These are phyloP conservation scores for Backusella westeae DNA, from an alignment of 192 early-diverging fungal species.

Conservation along the genomic window DNA sequence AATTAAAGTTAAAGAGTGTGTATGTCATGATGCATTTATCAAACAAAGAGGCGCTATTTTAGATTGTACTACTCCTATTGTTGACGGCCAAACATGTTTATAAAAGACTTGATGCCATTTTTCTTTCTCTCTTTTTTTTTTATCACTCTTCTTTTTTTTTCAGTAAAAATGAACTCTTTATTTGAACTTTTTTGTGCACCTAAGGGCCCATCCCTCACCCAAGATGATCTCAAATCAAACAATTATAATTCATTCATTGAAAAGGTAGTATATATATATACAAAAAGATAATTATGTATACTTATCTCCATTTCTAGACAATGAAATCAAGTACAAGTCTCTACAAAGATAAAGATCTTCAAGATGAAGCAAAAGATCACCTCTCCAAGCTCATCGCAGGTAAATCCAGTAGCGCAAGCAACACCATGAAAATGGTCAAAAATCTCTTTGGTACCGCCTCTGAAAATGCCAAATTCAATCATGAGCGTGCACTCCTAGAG, in stretches of 20 bases:
- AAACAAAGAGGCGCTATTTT: background rate
- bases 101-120: background rate
- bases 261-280: background rate
- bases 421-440: conserved; percentile 19
- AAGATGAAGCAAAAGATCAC: background rate
- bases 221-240: background rate
- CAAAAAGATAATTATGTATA: background rate
- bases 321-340: conserved; percentile 4
- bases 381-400: background rate
- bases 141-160: background rate
- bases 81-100: background rate
- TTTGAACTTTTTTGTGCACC: conserved; percentile 7
- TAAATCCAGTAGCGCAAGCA: conserved; percentile 26
- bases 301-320: background rate
- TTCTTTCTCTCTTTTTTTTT: background rate
- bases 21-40: background rate
- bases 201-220: background rate
- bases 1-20: background rate
- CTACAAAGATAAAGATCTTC: background rate
- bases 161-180: background rate
- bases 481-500: conserved; percentile 19
- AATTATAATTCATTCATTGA: conserved; percentile 5
- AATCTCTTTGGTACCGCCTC: conserved; percentile 20
- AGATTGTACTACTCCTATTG: background rate
- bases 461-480: background rate